phyloP scores from a whole-genome alignment of 1,284 basidiomycete species.

The Leccinum griseonigrum region DNA sequence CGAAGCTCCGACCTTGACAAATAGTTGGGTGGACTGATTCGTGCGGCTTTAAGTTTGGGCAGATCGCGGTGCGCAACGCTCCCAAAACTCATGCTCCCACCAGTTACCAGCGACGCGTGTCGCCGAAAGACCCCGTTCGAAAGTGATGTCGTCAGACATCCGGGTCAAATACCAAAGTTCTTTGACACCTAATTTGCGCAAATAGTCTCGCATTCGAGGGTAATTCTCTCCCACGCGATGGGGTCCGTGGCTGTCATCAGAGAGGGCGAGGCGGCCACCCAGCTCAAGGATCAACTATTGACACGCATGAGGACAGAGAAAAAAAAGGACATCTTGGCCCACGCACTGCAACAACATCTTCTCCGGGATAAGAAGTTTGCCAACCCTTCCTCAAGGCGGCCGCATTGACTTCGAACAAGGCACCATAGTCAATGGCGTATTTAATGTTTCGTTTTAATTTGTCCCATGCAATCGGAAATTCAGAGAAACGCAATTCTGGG shows the following conservation, averaged over 20 bases:
- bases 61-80: constrained; percentile 13
- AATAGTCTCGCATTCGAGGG: constrained; percentile 61
- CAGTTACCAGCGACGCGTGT: constrained; percentile 49
- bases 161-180: constrained; percentile 70
- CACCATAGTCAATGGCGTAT: constrained; percentile 80
- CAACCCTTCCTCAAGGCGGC: constrained; percentile 93
- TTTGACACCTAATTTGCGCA: constrained; percentile 56
- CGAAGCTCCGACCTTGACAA: constrained; percentile 34
- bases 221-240: constrained; percentile 90
- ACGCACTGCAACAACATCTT: constrained; percentile 73
- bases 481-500: constrained; percentile 53
- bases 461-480: constrained; percentile 58
- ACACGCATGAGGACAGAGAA: constrained; percentile 23
- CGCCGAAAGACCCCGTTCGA: constrained; percentile 42
- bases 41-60: constrained; percentile 15
- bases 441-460: constrained; percentile 77
- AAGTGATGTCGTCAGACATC: constrained; percentile 32
- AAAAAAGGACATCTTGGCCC: constrained; percentile 11
- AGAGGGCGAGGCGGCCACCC: constrained; percentile 80
- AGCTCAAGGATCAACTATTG: constrained; percentile 65
- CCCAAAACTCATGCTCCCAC: constrained; percentile 62
- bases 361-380: constrained; percentile 80
- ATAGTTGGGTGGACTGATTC: constrained; percentile 8
- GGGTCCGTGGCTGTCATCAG: constrained; percentile 95
- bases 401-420: constrained; percentile 91